phyloP scores from a whole-genome alignment of 2,329 filamentous ascomycete species.

The Xylariales sp. region DNA sequence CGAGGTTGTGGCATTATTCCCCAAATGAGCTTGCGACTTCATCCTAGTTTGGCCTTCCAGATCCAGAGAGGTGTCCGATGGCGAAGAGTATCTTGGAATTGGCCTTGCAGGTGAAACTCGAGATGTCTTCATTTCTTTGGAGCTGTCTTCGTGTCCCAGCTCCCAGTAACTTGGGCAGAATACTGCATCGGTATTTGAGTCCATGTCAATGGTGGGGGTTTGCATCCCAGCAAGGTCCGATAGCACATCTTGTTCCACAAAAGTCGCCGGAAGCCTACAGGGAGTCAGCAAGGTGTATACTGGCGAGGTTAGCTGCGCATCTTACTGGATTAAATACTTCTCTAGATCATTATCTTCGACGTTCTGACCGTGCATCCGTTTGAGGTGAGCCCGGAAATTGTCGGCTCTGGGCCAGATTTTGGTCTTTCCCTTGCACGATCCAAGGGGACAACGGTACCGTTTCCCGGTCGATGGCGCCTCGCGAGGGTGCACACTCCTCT shows the following conservation, averaged over 20 bases:
- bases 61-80: too few species aligned
- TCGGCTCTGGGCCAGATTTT: constrained; percentile 80
- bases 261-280: background rate
- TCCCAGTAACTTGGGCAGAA: constrained; percentile 8
- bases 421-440: constrained; percentile 49
- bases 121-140: too few species aligned
- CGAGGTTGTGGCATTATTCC: too few species aligned
- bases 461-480: constrained; percentile 40
- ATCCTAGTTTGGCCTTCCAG: too few species aligned
- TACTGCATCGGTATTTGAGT: constrained; percentile 7
- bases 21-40: too few species aligned
- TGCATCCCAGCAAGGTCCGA: constrained; percentile 8
- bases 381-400: constrained; percentile 80
- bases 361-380: constrained; percentile 54
- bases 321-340: too few species aligned
- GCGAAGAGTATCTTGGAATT: too few species aligned
- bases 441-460: constrained; percentile 56
- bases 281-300: too few species aligned
- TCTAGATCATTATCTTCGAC: constrained; percentile 35
- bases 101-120: too few species aligned
- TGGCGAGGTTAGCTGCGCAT: too few species aligned
- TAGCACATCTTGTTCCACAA: constrained; percentile 7
- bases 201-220: constrained; percentile 5
- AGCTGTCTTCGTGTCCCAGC: too few species aligned
- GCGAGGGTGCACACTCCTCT: constrained; percentile 65